Base-by-base conservation (phyloP, 2,329 filamentous ascomycete species). In the Fusarium fracticaudum region DNA sequence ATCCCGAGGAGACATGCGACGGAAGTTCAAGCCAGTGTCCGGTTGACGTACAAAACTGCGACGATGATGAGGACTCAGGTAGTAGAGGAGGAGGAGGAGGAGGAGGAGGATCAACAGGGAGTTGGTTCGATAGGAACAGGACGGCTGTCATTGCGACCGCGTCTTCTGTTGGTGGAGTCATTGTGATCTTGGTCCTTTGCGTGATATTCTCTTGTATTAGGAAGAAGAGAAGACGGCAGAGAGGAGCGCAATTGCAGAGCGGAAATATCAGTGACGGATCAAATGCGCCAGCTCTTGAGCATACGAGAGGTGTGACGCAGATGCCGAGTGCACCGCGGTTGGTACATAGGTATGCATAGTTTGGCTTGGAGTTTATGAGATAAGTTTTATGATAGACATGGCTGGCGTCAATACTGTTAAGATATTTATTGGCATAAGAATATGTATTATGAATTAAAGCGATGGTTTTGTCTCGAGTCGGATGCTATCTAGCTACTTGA, bases 41-140 rank as follows among this genome's bases (percentile, higher is more conserved):
- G 1, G 38, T 73, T n/a, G 71, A 73, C 9, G 66, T 54, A 10
- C 70, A 58, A 12, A 58, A 41, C 8, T 71, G 67, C 3, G 50
- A 47, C 3, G 53, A 44, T 0, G 54, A 60, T 2, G 43, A 33
- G 4, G 41, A 41, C 8, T 31, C 44, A 0, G 35, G 31, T 13
- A 31, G 26, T 1, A 41, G 45, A 18, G 44, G 45, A 22, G 43
- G 51, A 33, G 26, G 26, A 26, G 26, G 26, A 26, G 26, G 26
- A 15, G 44, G 45, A n/a, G 43, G 51, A 33, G 41, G 55, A 26
- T 48, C 50, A 3, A 45, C 22, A 13, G 15, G 51, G 6, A 67
- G 48, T 20, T 67, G 74, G 74, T 41, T 76, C 7, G 72, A 76
- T 9, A 47, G 53, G 3, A 75, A 76, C 20, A 53, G 63, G 17